A percentile compares a stretch with the other conserved stretches of the same genome.
Conservation (phyloP, 1,139 yeast species). For the Candida frijolesensis region DNA sequence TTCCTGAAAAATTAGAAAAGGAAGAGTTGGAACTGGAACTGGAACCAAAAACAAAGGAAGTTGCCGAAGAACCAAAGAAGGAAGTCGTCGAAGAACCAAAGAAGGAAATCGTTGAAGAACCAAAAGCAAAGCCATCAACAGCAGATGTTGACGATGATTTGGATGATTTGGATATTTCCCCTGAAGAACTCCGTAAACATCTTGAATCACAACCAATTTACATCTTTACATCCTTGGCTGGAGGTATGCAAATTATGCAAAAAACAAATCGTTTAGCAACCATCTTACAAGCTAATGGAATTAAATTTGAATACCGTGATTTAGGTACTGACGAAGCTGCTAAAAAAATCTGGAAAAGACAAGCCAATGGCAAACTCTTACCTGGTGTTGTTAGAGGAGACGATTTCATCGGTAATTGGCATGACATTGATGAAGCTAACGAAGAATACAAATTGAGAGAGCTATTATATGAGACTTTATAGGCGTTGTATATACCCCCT, state of each 20-base stretch:
- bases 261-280: conserved; percentile 78
- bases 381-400: conserved; percentile 97
- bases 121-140: background rate
- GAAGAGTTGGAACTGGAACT: conserved; percentile 11
- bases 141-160: conserved; percentile 24
- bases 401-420: conserved; percentile 83
- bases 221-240: conserved; percentile 84
- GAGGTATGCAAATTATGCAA: conserved; percentile 83
- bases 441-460: conserved; percentile 75
- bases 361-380: conserved; percentile 69
- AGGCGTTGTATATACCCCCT: conserved; percentile 5
- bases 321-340: conserved; percentile 89
- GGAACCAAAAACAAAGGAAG: conserved; percentile 12
- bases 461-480: conserved; percentile 54
- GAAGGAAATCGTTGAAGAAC: conserved; percentile 13
- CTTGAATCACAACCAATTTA: conserved; percentile 63
- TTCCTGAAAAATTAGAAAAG: conserved; percentile 12
- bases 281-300: conserved; percentile 73
- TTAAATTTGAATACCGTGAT: conserved; percentile 72
- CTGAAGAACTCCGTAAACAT: conserved; percentile 49
- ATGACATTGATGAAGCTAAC: conserved; percentile 79
- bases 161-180: conserved; percentile 41
- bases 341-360: conserved; percentile 81
- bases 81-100: background rate
- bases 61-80: conserved; percentile 7